These are phyloP conservation scores for Brettanomyces sp. DNA, from an alignment of 805 yeast genomes.

Conservation along the genomic window DNA sequence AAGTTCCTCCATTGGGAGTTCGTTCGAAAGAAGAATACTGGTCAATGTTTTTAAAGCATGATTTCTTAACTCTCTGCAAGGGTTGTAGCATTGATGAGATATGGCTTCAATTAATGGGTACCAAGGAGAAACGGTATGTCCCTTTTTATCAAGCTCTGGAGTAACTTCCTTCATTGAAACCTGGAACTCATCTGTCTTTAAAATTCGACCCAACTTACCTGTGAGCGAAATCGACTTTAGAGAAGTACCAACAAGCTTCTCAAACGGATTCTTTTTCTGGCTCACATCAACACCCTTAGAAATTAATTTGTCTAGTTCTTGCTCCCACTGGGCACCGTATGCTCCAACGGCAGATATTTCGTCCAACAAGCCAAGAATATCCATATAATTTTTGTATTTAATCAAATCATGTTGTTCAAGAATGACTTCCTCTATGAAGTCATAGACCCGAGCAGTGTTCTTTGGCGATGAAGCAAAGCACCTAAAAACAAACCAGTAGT, in stretches of 20 bases:
- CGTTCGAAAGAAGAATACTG: conserved; percentile 32
- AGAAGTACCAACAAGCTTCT: conserved; percentile 48
- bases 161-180: conserved; percentile 22
- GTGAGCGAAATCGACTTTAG: conserved; percentile 57
- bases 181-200: conserved; percentile 24
- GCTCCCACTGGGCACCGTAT: conserved; percentile 68
- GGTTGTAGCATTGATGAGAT: conserved; percentile 84
- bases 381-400: conserved; percentile 46
- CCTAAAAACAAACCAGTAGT: conserved; percentile 42
- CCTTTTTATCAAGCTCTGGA: neutral
- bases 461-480: conserved; percentile 34
- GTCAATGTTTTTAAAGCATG: conserved; percentile 59
- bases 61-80: conserved; percentile 66
- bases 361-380: conserved; percentile 61
- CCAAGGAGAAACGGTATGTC: conserved; percentile 23
- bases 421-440: conserved; percentile 36
- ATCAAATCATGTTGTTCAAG: conserved; percentile 26
- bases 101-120: conserved; percentile 71
- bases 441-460: conserved; percentile 33
- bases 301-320: conserved; percentile 39
- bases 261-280: conserved; percentile 36
- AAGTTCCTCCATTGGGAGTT: conserved; percentile 25
- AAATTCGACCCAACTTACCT: conserved; percentile 33
- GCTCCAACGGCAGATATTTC: conserved; percentile 79
- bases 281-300: conserved; percentile 35